Percentiles rank a stretch among this genome's conserved stretches.
Conservation (phyloP, 2,329 filamentous ascomycete genomes). For the Pezizomycotina sp. region DNA sequence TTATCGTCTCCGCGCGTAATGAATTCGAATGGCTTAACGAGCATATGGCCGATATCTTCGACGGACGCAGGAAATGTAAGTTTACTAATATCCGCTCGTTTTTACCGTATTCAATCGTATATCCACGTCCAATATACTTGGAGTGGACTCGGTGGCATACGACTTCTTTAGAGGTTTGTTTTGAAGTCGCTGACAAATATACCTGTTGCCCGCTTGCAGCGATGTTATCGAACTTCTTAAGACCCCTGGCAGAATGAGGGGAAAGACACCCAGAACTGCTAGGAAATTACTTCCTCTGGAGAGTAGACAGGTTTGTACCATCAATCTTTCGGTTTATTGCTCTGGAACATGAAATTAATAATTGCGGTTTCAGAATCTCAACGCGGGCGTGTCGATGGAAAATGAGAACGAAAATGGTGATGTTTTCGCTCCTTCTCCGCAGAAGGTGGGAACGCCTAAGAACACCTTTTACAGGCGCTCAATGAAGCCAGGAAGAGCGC, state of each 20-base stretch:
- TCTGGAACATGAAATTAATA: too few species aligned
- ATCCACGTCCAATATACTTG: not conserved
- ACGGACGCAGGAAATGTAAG: constrained; percentile 32
- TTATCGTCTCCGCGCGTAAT: constrained; percentile 77
- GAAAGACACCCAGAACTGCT: constrained; percentile 59
- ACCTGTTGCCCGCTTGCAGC: constrained; percentile 40
- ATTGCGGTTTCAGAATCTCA: too few species aligned
- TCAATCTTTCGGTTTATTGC: too few species aligned
- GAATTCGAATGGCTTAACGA: constrained; percentile 97
- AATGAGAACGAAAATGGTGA: too few species aligned
- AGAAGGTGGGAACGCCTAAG: too few species aligned
- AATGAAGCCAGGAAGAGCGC: too few species aligned
- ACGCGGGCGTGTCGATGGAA: too few species aligned
- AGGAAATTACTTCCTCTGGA: constrained; percentile 37
- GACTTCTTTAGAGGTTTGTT: too few species aligned
- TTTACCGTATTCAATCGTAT: not conserved
- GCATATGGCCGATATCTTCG: constrained; percentile 91
- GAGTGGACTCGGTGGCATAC: constrained; percentile 13
- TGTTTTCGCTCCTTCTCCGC: too few species aligned
- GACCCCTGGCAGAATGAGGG: constrained; percentile 66
- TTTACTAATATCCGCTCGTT: not conserved
- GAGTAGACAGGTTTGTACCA: too few species aligned
- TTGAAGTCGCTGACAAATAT: too few species aligned
- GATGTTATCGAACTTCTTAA: constrained; percentile 94
- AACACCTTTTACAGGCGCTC: too few species aligned